Conservation (phyloP, 2,329 filamentous ascomycete species). For the Penicillium janthinellum region DNA sequence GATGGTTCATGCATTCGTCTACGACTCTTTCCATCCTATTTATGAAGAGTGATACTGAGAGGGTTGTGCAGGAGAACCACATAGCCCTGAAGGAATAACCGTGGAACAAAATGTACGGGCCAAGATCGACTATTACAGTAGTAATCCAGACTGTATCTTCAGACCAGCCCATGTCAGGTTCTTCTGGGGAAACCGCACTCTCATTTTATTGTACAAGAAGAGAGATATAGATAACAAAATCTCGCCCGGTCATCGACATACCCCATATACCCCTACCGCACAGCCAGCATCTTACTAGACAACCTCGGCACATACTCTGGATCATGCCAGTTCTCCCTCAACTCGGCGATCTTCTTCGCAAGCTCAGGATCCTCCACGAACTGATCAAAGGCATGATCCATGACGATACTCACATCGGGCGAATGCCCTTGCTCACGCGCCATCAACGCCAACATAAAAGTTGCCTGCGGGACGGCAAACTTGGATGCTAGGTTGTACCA, state of each 20-base stretch:
- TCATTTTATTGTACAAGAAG: no score
- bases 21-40: no score
- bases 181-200: no score
- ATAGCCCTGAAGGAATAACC: no score
- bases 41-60: no score
- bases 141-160: no score
- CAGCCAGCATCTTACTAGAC: slow-evolving; percentile 24
- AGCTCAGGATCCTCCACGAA: no score
- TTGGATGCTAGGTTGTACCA: slow-evolving; percentile 38
- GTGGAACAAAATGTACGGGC: no score
- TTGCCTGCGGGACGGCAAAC: slow-evolving; percentile 24
- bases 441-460: slow-evolving; percentile 34
- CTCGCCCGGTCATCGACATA: not conserved
- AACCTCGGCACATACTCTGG: slow-evolving; percentile 18
- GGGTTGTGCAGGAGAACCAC: no score
- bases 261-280: slow-evolving; percentile 15
- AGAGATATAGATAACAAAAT: not conserved
- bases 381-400: slow-evolving; percentile 7
- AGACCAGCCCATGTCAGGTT: no score
- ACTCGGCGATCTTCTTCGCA: slow-evolving; percentile 9
- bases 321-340: slow-evolving; percentile 29
- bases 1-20: no score
- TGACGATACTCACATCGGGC: slow-evolving; percentile 16
- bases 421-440: slow-evolving; percentile 28
- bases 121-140: no score